phyloP scores from a whole-genome alignment of 352 stramenopile species.

The Phytophthora nicotianae region DNA sequence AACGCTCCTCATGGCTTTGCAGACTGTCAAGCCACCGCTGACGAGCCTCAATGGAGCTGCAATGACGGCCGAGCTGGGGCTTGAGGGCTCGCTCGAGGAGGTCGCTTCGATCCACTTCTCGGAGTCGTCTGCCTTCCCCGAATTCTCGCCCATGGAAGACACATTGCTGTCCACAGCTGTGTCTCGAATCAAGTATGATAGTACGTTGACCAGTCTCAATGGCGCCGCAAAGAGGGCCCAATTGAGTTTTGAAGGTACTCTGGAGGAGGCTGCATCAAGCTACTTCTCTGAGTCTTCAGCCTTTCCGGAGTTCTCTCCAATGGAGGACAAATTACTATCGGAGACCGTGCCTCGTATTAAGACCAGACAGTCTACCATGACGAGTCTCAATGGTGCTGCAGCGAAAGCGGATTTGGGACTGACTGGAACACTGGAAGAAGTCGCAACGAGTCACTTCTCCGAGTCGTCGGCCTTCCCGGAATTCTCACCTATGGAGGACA shows the following conservation, averaged over 20 bases:
- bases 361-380: no score
- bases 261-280: constrained; percentile 44
- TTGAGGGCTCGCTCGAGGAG: constrained; percentile 51
- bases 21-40: constrained; percentile 17
- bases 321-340: constrained; percentile 20
- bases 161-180: constrained; percentile 45
- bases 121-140: constrained; percentile 64
- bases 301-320: constrained; percentile 59
- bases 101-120: constrained; percentile 55
- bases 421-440: no score
- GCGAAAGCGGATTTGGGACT: no score
- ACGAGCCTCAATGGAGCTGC: constrained; percentile 35
- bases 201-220: constrained; percentile 19
- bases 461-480: no score
- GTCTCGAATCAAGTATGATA: constrained; percentile 14
- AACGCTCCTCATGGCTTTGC: no score
- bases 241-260: constrained; percentile 34
- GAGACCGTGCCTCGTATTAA: no score
- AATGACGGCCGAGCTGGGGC: constrained; percentile 24
- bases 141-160: constrained; percentile 63
- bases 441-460: no score
- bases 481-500: no score
- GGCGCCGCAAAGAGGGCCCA: constrained; percentile 21
- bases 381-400: no score
- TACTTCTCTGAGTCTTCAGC: constrained; percentile 60